These are phyloP conservation scores for Amyloporia xantha DNA, from an alignment of 768 basidiomycete species.

Conservation along the genomic window DNA sequence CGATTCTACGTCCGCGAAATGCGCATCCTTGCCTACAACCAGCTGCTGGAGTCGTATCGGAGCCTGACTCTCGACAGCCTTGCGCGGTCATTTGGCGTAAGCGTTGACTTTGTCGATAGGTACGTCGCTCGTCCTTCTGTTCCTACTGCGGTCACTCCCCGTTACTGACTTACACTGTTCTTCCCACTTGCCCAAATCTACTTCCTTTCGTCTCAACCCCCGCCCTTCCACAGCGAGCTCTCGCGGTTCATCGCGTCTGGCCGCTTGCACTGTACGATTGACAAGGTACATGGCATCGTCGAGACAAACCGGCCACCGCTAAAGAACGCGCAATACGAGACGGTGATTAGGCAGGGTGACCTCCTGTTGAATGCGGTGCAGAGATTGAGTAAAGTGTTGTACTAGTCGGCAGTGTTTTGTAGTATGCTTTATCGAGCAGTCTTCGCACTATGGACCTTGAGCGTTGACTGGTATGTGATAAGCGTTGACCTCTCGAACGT, in stretches of 20 bases:
- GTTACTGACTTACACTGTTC: not conserved
- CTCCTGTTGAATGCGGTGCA: slow-evolving; percentile 82
- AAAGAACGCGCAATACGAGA: slow-evolving; percentile 87
- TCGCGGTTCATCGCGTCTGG: slow-evolving; percentile 88
- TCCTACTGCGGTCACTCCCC: no score
- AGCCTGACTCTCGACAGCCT: slow-evolving; percentile 86
- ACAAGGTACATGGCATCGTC: slow-evolving; percentile 91
- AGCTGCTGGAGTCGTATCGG: slow-evolving; percentile 87
- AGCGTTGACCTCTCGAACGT: no score
- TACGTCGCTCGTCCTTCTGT: no score
- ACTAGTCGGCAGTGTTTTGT: no score
- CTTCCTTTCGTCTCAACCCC: not conserved
- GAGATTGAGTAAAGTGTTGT: slow-evolving; percentile 83
- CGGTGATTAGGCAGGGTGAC: slow-evolving; percentile 91
- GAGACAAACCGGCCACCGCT: slow-evolving; percentile 76
- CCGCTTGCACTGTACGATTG: slow-evolving; percentile 81
- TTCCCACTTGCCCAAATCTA: not conserved
- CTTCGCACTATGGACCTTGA: no score
- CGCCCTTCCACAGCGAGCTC: slow-evolving; percentile 54
- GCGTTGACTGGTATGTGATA: no score
- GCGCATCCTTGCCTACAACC: slow-evolving; percentile 89
- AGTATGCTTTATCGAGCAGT: no score
- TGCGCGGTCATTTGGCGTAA: slow-evolving; percentile 83
- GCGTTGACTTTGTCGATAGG: slow-evolving; percentile 82
- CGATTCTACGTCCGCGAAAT: slow-evolving; percentile 92